These are phyloP conservation scores for Pleurotus tuoliensis DNA, from an alignment of 768 basidiomycete genomes.

Conservation along the genomic window DNA sequence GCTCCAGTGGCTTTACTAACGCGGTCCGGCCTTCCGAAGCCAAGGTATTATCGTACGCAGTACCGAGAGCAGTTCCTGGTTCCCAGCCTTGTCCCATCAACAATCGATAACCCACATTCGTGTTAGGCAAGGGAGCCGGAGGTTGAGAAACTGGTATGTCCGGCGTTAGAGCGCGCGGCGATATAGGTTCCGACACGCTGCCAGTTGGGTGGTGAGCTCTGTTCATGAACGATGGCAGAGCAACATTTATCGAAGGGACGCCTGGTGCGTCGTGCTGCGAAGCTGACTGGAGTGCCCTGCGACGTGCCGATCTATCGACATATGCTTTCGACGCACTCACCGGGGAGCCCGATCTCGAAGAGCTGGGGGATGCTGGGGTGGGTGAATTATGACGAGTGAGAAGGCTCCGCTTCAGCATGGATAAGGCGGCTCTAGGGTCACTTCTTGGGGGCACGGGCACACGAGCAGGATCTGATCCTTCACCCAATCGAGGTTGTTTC, in stretches of 20 bases:
- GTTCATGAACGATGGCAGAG: constrained; percentile 6
- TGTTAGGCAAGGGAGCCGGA: constrained; percentile 44
- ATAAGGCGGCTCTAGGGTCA: constrained; percentile 64
- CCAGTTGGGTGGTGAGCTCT: constrained; percentile 9
- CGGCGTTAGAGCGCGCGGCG: constrained; percentile 14
- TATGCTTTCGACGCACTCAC: constrained; percentile 30
- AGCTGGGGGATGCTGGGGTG: background rate
- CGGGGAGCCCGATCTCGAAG: constrained; percentile 14
- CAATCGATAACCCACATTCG: constrained; percentile 66
- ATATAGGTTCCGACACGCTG: constrained; percentile 12
- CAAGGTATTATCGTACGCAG: constrained; percentile 16
- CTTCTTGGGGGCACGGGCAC: constrained; percentile 19
- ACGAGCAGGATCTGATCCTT: constrained; percentile 22
- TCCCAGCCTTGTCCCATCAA: constrained; percentile 76
- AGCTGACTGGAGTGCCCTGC: constrained; percentile 54
- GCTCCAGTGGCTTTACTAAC: constrained; percentile 55
- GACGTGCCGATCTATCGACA: constrained; percentile 67
- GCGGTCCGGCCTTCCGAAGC: constrained; percentile 30
- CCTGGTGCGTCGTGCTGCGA: constrained; percentile 54
- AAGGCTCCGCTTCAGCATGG: constrained; percentile 59
- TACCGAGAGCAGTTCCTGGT: constrained; percentile 58
- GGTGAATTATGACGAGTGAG: constrained; percentile 44
- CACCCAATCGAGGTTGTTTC: constrained; percentile 25
- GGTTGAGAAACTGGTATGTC: constrained; percentile 31
- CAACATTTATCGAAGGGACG: constrained; percentile 20